Evolutionary conservation across 257 asterid species (phyloP).

Genomic region (Cynanchum wilfordii): DNA sequence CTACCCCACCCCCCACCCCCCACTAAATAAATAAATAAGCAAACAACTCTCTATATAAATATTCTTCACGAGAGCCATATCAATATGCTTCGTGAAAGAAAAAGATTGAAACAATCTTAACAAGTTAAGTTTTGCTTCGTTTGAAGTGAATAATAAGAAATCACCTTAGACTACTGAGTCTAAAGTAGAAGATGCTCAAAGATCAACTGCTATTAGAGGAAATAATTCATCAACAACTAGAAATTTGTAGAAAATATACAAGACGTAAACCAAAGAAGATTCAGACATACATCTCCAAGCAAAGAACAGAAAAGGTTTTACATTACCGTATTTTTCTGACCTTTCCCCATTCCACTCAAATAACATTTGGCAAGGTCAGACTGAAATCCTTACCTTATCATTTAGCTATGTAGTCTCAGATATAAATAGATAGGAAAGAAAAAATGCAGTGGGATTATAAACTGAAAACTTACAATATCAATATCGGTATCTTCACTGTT

Average conservation of each 20-base stretch:
- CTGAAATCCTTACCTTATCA: not conserved
- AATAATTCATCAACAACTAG: not conserved
- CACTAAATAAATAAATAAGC: not conserved
- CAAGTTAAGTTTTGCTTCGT: not conserved
- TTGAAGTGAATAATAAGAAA: not conserved
- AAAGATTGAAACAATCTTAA: not conserved
- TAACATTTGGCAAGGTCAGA: not conserved
- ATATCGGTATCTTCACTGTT: slow-evolving; percentile 60
- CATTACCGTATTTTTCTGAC: not conserved
- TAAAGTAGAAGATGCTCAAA: not conserved
- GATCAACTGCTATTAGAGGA: not conserved
- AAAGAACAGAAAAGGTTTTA: not conserved
- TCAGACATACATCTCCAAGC: not conserved
- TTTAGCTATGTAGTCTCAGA: not conserved
- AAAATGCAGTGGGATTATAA: not conserved
- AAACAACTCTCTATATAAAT: not conserved
- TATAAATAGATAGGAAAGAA: not conserved
- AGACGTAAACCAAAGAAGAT: not conserved
- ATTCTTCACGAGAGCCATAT: not conserved
- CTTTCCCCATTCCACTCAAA: no score
- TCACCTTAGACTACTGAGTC: not conserved
- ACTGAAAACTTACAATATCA: slow-evolving; percentile 62
- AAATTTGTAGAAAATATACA: not conserved
- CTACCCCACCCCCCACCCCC: no score
- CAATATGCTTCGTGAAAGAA: not conserved